These are phyloP conservation scores for Arctium minus DNA, from an alignment of 129 eudicot species.

Conservation along the genomic window DNA sequence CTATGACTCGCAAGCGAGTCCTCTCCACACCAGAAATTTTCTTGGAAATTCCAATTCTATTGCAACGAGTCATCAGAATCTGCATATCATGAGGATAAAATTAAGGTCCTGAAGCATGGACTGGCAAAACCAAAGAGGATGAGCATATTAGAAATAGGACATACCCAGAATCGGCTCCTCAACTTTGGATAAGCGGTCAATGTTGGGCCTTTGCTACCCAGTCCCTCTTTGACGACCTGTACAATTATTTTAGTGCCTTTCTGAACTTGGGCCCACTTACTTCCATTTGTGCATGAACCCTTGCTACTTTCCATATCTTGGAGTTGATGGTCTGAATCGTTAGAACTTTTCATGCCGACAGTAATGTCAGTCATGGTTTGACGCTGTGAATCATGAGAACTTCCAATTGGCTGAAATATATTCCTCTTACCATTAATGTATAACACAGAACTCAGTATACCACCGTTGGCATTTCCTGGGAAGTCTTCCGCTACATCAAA, in stretches of 20 bases:
- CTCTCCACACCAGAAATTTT: constrained; percentile 86
- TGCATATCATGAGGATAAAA: constrained; percentile 20
- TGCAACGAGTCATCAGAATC: constrained; percentile 65
- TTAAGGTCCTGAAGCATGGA: background rate
- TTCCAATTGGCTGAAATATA: constrained; percentile 33
- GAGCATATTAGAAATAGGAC: constrained; percentile 12
- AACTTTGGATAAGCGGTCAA: constrained; percentile 90
- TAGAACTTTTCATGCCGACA: constrained; percentile 9
- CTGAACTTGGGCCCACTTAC: constrained; percentile 71
- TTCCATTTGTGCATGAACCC: constrained; percentile 20
- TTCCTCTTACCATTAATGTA: constrained; percentile 33
- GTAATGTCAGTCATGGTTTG: constrained; percentile 14
- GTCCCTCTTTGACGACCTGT: constrained; percentile 93
- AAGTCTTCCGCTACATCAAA: constrained; percentile 42
- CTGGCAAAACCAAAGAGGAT: constrained; percentile 3
- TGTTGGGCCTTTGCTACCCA: constrained; percentile 86
- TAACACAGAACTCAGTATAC: constrained; percentile 31
- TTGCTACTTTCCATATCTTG: constrained; percentile 26
- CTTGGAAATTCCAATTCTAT: constrained; percentile 75
- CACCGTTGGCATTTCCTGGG: constrained; percentile 53
- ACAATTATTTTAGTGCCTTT: constrained; percentile 87
- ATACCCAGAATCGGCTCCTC: constrained; percentile 95
- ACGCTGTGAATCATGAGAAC: constrained; percentile 28
- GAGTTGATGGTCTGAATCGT: constrained; percentile 17
- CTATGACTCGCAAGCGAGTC: constrained; percentile 68